A percentile compares a stretch with the other conserved stretches of the same genome.
Conservation (phyloP, 2,329 filamentous ascomycete species). For the Coniochaeta hoffmannii region DNA sequence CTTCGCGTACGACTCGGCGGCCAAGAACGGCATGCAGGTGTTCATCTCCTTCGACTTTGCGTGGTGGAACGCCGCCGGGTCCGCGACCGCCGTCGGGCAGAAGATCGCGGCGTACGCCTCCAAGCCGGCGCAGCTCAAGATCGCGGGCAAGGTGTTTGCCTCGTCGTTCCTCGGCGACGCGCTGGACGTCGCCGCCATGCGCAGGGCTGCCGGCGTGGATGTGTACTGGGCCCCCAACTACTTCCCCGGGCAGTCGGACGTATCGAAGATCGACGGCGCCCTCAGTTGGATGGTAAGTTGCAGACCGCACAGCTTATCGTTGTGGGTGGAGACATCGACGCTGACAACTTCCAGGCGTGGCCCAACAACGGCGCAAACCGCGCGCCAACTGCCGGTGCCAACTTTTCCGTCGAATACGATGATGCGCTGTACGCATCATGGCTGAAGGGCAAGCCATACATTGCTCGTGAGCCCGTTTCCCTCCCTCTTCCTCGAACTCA, state of each 20-base stretch:
- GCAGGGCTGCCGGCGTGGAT: conserved; percentile 29
- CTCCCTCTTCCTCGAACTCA: not conserved
- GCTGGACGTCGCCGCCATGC: conserved; percentile 32
- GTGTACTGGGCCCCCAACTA: conserved; percentile 44
- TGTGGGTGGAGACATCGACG: not conserved
- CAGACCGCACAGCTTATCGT: too few relatives aligned
- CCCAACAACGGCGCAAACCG: conserved; percentile 37
- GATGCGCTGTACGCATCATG: conserved; percentile 23
- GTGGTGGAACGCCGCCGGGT: conserved; percentile 24
- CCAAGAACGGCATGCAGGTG: conserved; percentile 38
- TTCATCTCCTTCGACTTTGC: conserved; percentile 51
- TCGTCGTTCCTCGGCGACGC: conserved; percentile 45
- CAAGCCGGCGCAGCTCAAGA: conserved; percentile 35
- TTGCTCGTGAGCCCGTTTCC: not conserved
- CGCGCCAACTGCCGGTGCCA: conserved; percentile 31
- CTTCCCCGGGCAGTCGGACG: conserved; percentile 28
- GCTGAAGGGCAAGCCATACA: conserved; percentile 16
- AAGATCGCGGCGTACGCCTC: conserved; percentile 37
- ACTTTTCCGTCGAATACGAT: conserved; percentile 30
- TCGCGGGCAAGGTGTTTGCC: conserved; percentile 40
- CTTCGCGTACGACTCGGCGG: conserved; percentile 38
- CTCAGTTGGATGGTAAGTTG: conserved; percentile 30
- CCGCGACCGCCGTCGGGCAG: conserved; percentile 25
- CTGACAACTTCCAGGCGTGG: conserved; percentile 24
- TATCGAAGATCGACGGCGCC: conserved; percentile 33